Evolutionary conservation across 1,139 yeast genomes (phyloP).

Genomic region (Pichia sp.): DNA sequence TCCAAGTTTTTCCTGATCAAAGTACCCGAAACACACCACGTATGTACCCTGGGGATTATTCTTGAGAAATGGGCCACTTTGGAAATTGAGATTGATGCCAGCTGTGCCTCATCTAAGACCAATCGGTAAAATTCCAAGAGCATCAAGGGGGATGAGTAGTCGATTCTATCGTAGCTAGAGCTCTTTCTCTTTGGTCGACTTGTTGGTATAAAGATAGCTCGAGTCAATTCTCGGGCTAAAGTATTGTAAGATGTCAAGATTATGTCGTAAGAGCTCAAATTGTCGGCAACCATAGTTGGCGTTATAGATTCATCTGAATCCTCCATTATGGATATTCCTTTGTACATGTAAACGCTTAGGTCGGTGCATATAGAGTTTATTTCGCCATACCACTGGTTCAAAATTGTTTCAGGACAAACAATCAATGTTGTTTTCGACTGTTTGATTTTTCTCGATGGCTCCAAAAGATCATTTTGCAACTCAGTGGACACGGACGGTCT

Average conservation of each 20-base stretch:
- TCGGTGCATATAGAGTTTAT: conserved; percentile 54
- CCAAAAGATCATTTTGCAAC: conserved; percentile 39
- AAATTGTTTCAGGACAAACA: conserved; percentile 78
- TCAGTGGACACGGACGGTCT: conserved; percentile 28
- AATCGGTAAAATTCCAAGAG: conserved; percentile 87
- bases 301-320: conserved; percentile 28
- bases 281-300: conserved; percentile 40
- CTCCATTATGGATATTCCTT: conserved; percentile 48
- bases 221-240: conserved; percentile 71
- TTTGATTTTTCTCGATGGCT: conserved; percentile 42
- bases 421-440: conserved; percentile 71
- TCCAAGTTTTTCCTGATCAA: conserved; percentile 66
- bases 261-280: conserved; percentile 50
- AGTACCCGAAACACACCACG: conserved; percentile 98
- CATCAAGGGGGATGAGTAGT: conserved; percentile 78
- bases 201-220: conserved; percentile 67
- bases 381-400: conserved; percentile 82
- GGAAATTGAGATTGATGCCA: conserved; percentile 72
- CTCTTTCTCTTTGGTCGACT: conserved; percentile 49
- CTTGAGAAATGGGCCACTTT: conserved; percentile 79
- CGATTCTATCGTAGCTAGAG: conserved; percentile 34
- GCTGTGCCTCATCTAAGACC: conserved; percentile 88
- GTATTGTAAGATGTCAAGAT: conserved; percentile 75
- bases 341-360: conserved; percentile 56
- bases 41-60: conserved; percentile 75